These are phyloP conservation scores for Phytophthora tentaculata DNA, from an alignment of 352 stramenopile species.

Conservation along the genomic window DNA sequence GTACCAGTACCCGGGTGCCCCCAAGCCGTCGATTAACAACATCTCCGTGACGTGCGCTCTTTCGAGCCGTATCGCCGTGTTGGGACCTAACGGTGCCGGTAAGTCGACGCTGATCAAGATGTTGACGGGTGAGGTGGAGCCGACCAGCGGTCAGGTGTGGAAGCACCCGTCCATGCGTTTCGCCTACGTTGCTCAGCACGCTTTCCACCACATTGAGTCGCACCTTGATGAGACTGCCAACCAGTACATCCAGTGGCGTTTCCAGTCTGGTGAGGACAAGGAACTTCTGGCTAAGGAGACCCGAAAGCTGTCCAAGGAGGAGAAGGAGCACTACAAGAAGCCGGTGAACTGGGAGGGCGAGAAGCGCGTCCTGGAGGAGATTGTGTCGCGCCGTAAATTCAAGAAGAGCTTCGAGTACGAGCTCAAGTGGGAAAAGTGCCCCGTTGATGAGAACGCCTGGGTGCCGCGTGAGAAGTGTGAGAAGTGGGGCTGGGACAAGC, in stretches of 20 bases:
- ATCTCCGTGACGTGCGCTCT: conserved; percentile 83
- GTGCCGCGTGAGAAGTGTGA: conserved; percentile 94
- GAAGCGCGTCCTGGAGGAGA: conserved; percentile 92
- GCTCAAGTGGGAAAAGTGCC: conserved; percentile 96
- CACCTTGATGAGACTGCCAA: conserved; percentile 96
- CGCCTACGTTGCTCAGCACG: conserved; percentile 97
- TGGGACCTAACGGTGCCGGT: conserved; percentile 93
- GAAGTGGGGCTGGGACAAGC: conserved; percentile 97
- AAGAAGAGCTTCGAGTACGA: conserved; percentile 97
- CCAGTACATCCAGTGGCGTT: conserved; percentile 98
- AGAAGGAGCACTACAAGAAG: conserved; percentile 95
- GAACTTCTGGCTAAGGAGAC: conserved; percentile 93
- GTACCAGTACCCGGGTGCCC: conserved; percentile 81
- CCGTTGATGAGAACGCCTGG: conserved; percentile 96
- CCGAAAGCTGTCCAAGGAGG: conserved; percentile 90
- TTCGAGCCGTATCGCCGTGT: conserved; percentile 78
- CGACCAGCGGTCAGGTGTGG: conserved; percentile 73
- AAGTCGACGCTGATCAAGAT: conserved; percentile 98
- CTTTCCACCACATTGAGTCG: conserved; percentile 98
- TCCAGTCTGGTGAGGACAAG: conserved; percentile 92
- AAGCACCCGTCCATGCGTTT: conserved; percentile 92
- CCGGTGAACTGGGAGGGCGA: conserved; percentile 94
- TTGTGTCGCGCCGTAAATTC: conserved; percentile 93
- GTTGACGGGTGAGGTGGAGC: conserved; percentile 85
- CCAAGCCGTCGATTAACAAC: conserved; percentile 87